Percentiles rank a stretch among this genome's conserved stretches.
Evolutionary conservation across 495 filamentous ascomycete species (phyloP).

Genomic region (Letharia columbiana): DNA sequence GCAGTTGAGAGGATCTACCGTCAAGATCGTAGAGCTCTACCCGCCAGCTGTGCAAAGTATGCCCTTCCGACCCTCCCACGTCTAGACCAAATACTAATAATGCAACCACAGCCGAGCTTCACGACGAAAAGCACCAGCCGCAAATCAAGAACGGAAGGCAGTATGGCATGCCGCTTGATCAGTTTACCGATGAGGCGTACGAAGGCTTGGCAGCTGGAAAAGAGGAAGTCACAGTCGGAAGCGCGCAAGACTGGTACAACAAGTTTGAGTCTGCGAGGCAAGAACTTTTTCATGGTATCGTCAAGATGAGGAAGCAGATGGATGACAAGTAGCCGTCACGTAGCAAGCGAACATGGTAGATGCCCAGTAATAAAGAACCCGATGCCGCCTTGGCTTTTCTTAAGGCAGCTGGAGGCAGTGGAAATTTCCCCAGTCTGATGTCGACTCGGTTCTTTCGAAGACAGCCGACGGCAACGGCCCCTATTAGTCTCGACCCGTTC

Average conservation of each 20-base stretch:
- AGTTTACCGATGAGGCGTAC: slow-evolving; percentile 52
- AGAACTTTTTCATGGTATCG: slow-evolving; percentile 31
- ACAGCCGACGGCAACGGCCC: not conserved
- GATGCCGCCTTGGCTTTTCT: not conserved
- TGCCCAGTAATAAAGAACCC: not conserved
- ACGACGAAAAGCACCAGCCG: slow-evolving; percentile 34
- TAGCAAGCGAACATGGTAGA: not conserved
- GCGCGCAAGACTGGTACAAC: slow-evolving; percentile 15
- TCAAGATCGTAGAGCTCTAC: slow-evolving; percentile 58
- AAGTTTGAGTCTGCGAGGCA: slow-evolving; percentile 23
- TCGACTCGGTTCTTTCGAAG: not conserved
- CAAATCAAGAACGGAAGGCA: slow-evolving; percentile 29
- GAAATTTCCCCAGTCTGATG: not conserved
- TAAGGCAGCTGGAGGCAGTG: not conserved
- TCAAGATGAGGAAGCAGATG: not conserved
- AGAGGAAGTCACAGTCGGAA: slow-evolving; percentile 36
- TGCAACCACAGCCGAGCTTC: slow-evolving; percentile 30
- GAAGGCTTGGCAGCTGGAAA: slow-evolving; percentile 41
- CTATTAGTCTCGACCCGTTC: not conserved
- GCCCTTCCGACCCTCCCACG: not conserved
- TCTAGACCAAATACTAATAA: not conserved
- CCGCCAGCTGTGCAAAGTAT: slow-evolving; percentile 59
- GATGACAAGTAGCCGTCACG: slow-evolving; percentile 3
- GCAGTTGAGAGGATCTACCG: slow-evolving; percentile 43
- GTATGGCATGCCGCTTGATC: slow-evolving; percentile 52